A percentile compares a stretch with the other conserved stretches of the same genome.
Evolutionary conservation across 257 asterid genomes (phyloP).

Genomic region (Mitragyna speciosa): DNA sequence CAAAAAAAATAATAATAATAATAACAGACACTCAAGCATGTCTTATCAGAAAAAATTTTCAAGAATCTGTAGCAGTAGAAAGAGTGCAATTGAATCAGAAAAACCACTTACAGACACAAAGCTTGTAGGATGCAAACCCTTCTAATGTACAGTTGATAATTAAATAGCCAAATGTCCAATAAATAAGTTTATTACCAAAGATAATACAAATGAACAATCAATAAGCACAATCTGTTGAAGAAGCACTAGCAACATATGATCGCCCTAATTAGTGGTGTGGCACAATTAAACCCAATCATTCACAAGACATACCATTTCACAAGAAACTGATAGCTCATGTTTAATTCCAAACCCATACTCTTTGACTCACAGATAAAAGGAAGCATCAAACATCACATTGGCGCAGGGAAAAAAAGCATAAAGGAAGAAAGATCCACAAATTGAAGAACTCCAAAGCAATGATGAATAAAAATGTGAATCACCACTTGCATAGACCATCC

Average conservation of each 20-base stretch:
- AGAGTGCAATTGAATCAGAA: background rate
- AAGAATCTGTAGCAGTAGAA: background rate
- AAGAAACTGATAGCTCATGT: background rate
- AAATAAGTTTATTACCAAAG: too few relatives aligned
- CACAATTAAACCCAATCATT: background rate
- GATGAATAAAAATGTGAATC: background rate
- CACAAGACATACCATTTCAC: background rate
- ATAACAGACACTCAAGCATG: background rate
- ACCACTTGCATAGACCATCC: background rate
- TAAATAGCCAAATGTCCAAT: background rate
- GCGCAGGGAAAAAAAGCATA: background rate
- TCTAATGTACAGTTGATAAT: background rate
- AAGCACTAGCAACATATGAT: background rate
- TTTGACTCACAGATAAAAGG: background rate
- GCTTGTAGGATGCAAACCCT: background rate
- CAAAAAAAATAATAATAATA: background rate
- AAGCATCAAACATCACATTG: too few relatives aligned
- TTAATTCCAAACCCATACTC: background rate
- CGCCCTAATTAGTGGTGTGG: background rate
- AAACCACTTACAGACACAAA: background rate
- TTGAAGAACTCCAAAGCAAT: background rate
- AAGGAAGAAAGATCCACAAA: background rate
- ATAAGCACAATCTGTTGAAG: background rate
- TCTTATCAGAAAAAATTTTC: background rate
- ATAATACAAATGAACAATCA: background rate